These are phyloP conservation scores for Lasiosphaeria hispida DNA, from an alignment of 495 filamentous ascomycete genomes.

Conservation along the genomic window DNA sequence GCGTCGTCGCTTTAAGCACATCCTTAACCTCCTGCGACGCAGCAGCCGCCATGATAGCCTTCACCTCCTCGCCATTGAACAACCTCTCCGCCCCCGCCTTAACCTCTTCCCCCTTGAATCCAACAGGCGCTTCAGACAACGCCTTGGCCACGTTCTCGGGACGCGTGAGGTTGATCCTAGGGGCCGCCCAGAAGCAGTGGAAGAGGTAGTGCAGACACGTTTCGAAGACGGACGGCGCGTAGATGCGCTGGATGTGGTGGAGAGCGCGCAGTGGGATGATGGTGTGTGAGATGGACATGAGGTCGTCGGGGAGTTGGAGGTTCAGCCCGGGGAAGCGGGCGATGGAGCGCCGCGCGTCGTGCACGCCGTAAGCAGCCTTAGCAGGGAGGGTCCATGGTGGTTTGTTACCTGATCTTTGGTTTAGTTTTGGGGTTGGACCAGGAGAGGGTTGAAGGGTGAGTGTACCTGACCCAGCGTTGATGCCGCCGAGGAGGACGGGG, in stretches of 20 bases:
- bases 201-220: slow-evolving; percentile 34
- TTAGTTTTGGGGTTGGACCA: neutral
- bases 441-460: neutral
- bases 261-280: slow-evolving; percentile 58
- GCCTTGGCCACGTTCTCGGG: slow-evolving; percentile 25
- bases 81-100: slow-evolving; percentile 9
- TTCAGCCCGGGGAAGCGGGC: slow-evolving; percentile 46
- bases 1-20: slow-evolving; percentile 55
- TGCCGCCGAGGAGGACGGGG: slow-evolving; percentile 71
- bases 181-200: slow-evolving; percentile 41
- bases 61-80: slow-evolving; percentile 37
- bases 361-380: slow-evolving; percentile 57
- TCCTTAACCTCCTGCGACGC: slow-evolving; percentile 55
- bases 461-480: slow-evolving; percentile 62
- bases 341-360: slow-evolving; percentile 58
- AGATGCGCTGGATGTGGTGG: slow-evolving; percentile 58
- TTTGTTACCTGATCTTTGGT: slow-evolving; percentile 55
- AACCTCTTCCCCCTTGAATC: slow-evolving; percentile 11
- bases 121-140: slow-evolving; percentile 23
- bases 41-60: slow-evolving; percentile 51
- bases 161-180: slow-evolving; percentile 31
- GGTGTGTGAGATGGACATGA: slow-evolving; percentile 38
- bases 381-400: slow-evolving; percentile 69
- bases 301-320: slow-evolving; percentile 37
- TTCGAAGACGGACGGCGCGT: slow-evolving; percentile 32